Base-by-base conservation (phyloP, 805 yeast genomes). In the Wickerhamiella dianesei region DNA sequence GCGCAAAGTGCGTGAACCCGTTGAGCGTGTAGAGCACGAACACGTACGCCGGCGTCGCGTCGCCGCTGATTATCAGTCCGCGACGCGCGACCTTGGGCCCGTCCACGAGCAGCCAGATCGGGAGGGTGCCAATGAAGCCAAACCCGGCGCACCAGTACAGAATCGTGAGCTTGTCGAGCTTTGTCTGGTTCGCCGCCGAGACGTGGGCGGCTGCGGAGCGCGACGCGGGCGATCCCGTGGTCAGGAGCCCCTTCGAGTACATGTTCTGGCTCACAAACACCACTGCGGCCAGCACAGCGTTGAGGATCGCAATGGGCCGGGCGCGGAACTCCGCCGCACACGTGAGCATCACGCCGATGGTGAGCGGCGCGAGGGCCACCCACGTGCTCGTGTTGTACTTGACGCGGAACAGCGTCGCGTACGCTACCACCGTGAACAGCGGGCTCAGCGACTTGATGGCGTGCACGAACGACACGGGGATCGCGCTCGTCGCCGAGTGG, bases 381-480 rank as follows among this genome's bases (percentile, higher is more conserved):
- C 89, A 89, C 2, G 96, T 87, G 56, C 74, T 70, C 8, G 57
- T 44, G 46, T 72, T 71, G 69, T 83, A 89, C 41, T 67, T 64
- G 43, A 69, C 73, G 25, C 72, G 68, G 59, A 80, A 82, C 36
- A 80, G 46, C 12, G 79, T 50, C 53, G 82, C 71, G 65, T 87
- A 87, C 40, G 84, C 83, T 25, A 77, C 63, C 12, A 92, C 96
- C 0, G 97, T 89, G 43, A 85, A 75, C 21, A 89, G 69, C 2
- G 98, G 98, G 29, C 94, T 80, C 36, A 89, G 68, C 1, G 96
- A 92, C 66, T 92, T 92, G 56, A 89, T 79, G 6, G 96, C 87
- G 63, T 89, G 96, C 18, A 92, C 96, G 53, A 88, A 67, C 3
- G 96, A 83, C n/a, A 92, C 96, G 0, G 96, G 96, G 44, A 92